Evolutionary conservation across 306 rosid genomes (phyloP).

Genomic region (Acacia melanoxylon): DNA sequence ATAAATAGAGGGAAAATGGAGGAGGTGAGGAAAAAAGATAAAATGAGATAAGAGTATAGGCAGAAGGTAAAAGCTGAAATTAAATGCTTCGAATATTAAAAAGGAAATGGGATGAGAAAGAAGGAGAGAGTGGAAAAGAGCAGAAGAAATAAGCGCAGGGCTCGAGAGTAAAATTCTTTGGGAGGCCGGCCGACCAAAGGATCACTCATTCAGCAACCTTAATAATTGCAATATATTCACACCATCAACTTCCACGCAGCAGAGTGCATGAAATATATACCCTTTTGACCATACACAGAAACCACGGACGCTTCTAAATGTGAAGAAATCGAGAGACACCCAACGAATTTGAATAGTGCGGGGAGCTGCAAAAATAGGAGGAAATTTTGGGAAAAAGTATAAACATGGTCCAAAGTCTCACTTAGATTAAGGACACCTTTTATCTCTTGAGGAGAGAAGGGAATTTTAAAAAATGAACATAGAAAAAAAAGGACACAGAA

Average conservation of each 20-base stretch:
- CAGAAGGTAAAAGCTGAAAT: not conserved
- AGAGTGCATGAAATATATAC: not conserved
- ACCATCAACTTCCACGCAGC: not conserved
- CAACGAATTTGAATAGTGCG: not conserved
- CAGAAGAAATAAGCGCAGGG: conserved; percentile 40
- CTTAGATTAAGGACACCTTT: not conserved
- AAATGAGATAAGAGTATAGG: not conserved
- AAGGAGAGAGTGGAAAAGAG: not conserved
- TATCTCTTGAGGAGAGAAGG: not conserved
- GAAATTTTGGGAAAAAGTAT: not conserved
- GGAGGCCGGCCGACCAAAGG: not conserved
- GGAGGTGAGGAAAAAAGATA: not conserved
- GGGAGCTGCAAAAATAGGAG: not conserved
- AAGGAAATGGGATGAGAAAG: not conserved
- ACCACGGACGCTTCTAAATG: not conserved
- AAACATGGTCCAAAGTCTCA: not conserved
- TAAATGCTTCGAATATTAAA: not conserved
- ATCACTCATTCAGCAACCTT: conserved; percentile 24
- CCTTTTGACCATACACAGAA: not conserved
- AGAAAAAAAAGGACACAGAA: not conserved
- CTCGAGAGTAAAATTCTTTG: conserved; percentile 40
- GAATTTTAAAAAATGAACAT: not conserved
- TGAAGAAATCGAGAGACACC: not conserved
- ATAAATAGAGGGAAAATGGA: not conserved
- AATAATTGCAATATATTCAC: not conserved